Base-by-base conservation (phyloP, 1,284 basidiomycete species). In the Malassezia arunalokei region DNA sequence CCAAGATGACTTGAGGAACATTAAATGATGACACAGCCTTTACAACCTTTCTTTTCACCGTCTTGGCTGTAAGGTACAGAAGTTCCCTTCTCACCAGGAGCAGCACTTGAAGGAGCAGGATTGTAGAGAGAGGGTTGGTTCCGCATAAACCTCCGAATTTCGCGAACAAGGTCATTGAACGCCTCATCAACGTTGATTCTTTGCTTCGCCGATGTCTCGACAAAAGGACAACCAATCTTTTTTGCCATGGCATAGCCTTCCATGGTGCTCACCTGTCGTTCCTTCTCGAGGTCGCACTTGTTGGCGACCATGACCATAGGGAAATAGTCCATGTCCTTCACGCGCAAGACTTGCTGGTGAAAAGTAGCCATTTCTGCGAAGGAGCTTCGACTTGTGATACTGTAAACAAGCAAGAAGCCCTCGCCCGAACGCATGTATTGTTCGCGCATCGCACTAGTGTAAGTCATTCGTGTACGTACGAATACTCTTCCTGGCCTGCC, bases 131-230 rank as follows among this genome's bases (percentile, higher is more conserved):
- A 56, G 55, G 1, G 68, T 61, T 57, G 72, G 71, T 53, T 73
- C 59, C 66, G 91, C 80, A 96, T 96, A 77, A 90, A 95, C 73
- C 85, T 84, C 65, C 94, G 80, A 68, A 99, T 99, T 75, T 95
- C 90, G 43, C 91, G 83, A 35, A 99, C 94, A 54, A 99, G 84
- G 62, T 87, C 86, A 72, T 82, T 84, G 78, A 98, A 99, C n/a
- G 91, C 89, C 76, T 98, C 92, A 69, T 99, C 94, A 48, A 99
- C 94, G 69, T 96, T 96, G 76, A 95, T 87, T 44, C 94, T 81
- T 72, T 94, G 87, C 78, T 99, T 99, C 49, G 94, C 94, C 20
- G 92, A 96, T 2, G 94, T 96, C 77, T 98, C 94, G 63, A 98
- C 91, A 76, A 94, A 98, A 68, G 85, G 87, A 78, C 91, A 95